A percentile compares a stretch with the other conserved stretches of the same genome.
Conservation (phyloP, 805 yeast species). For the Spathaspora hagerdaliae region DNA sequence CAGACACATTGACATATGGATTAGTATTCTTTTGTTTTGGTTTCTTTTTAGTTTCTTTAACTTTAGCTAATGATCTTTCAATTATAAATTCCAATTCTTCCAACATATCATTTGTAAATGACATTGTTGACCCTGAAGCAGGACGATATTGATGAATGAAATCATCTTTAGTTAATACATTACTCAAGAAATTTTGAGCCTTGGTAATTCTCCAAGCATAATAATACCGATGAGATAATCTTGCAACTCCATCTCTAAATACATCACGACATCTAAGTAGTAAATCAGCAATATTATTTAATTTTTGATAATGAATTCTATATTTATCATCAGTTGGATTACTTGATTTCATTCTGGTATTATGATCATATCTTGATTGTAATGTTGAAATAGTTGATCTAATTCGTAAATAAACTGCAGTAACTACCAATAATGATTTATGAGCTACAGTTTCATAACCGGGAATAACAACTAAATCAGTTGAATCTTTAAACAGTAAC, state of each 20-base stretch:
- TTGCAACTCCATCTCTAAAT: slow-evolving; percentile 22
- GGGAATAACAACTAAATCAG: slow-evolving; percentile 42
- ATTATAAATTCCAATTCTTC: slow-evolving; percentile 18
- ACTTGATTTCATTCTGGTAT: slow-evolving; percentile 1
- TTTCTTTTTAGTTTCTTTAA: slow-evolving; percentile 7
- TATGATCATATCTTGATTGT: slow-evolving; percentile 10
- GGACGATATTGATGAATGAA: slow-evolving; percentile 11
- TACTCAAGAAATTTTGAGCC: slow-evolving; percentile 44
- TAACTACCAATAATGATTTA: slow-evolving; percentile 21
- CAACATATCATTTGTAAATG: slow-evolving; percentile 14
- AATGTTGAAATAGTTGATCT: slow-evolving; percentile 6
- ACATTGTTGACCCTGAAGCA: neutral
- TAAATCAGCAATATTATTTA: slow-evolving; percentile 7
- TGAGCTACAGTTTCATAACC: slow-evolving; percentile 23
- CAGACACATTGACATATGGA: neutral
- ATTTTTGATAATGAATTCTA: slow-evolving; percentile 5
- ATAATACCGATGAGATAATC: slow-evolving; percentile 53
- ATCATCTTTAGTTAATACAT: slow-evolving; percentile 26
- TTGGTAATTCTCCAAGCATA: slow-evolving; percentile 68
- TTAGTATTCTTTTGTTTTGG: neutral
- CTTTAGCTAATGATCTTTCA: slow-evolving; percentile 15
- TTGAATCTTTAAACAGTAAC: slow-evolving; percentile 37
- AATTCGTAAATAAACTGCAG: slow-evolving; percentile 20
- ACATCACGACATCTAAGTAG: slow-evolving; percentile 9
- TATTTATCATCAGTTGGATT: slow-evolving; percentile 5